phyloP scores from a whole-genome alignment of 179 eudicot genomes.

The Actinidia arguta region DNA sequence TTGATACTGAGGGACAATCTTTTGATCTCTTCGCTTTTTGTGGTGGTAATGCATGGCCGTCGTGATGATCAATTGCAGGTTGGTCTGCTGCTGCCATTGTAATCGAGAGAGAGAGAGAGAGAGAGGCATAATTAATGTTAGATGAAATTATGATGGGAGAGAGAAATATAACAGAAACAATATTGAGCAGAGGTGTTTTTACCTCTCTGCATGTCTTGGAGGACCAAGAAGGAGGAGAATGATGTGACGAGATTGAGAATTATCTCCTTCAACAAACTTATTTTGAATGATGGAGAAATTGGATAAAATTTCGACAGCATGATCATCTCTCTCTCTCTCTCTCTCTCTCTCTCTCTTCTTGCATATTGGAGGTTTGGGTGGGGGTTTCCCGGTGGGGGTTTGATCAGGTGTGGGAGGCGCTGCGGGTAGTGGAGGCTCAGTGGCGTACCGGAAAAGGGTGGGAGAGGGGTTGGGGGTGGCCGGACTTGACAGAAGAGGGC shows the following conservation, averaged over 20 bases:
- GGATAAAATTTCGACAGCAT: too few relatives aligned
- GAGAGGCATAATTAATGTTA: too few relatives aligned
- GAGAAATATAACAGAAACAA: neutral
- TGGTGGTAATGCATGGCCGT: slow-evolving; percentile 56
- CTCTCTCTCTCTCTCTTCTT: too few relatives aligned
- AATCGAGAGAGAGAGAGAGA: slow-evolving; percentile 27
- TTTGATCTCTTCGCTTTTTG: slow-evolving; percentile 51
- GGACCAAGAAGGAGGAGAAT: neutral
- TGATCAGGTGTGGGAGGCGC: too few relatives aligned
- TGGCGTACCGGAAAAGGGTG: too few relatives aligned
- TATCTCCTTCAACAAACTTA: neutral
- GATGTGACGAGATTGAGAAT: neutral
- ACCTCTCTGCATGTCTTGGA: slow-evolving; percentile 61
- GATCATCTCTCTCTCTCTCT: too few relatives aligned
- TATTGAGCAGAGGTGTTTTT: neutral
- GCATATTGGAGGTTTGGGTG: too few relatives aligned
- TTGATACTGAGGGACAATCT: slow-evolving; percentile 61
- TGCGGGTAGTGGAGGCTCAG: too few relatives aligned
- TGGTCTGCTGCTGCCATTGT: slow-evolving; percentile 43
- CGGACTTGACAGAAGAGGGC: too few relatives aligned
- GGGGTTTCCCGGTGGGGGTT: too few relatives aligned
- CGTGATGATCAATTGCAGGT: slow-evolving; percentile 56
- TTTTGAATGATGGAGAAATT: too few relatives aligned
- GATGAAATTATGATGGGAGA: neutral
- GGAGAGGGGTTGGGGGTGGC: too few relatives aligned